phyloP scores from a whole-genome alignment of 2,329 filamentous ascomycete species.

The Fusarium illudens region DNA sequence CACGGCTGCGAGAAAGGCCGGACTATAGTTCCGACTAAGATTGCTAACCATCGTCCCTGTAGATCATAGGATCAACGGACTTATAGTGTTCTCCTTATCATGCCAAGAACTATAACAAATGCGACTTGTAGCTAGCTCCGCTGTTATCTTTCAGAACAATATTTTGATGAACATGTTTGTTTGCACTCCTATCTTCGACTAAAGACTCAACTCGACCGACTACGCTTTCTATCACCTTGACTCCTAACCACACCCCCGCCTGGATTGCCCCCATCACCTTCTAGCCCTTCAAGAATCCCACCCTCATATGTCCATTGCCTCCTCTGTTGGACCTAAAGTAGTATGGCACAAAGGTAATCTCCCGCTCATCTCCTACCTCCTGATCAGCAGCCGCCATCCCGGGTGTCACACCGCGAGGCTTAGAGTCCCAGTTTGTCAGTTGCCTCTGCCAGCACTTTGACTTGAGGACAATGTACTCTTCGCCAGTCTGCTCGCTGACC shows the following conservation, averaged over 20 bases:
- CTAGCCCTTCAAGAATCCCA: constrained; percentile 6
- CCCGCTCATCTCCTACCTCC: background rate
- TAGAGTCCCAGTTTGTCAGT: background rate
- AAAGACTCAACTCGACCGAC: background rate
- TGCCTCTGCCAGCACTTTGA: constrained; percentile 12
- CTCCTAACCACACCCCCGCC: background rate
- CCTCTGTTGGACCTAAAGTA: constrained; percentile 21
- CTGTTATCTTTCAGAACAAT: background rate
- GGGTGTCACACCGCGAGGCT: background rate
- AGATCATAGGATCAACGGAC: too few species aligned
- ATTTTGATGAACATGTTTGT: background rate
- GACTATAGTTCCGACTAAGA: too few species aligned
- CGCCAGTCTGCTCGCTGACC: background rate
- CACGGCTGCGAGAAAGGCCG: too few species aligned
- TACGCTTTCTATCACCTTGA: background rate
- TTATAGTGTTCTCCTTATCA: background rate
- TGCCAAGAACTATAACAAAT: background rate
- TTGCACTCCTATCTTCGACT: background rate
- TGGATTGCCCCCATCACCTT: background rate
- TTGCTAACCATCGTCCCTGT: too few species aligned
- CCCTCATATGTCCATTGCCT: constrained; percentile 27
- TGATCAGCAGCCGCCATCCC: background rate
- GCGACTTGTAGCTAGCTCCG: background rate
- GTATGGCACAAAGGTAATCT: constrained; percentile 15
- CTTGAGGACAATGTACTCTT: constrained; percentile 20